Evolutionary conservation across 1,139 yeast genomes (phyloP).

Genomic region (Diutina pseudorugosa): DNA sequence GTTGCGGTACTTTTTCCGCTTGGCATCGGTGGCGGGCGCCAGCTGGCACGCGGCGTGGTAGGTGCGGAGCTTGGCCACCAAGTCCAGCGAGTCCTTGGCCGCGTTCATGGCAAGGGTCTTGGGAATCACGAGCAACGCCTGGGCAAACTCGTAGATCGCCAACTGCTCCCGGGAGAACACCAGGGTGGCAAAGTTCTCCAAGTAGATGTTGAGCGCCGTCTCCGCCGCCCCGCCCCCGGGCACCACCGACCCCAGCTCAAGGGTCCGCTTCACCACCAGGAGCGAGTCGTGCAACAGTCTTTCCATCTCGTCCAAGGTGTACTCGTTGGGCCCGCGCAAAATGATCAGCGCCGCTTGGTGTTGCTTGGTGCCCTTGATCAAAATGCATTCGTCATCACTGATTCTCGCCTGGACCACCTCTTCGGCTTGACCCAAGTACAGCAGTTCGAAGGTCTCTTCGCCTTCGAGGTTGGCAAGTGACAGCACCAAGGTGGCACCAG

Average conservation of each 20-base stretch:
- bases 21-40: constrained; percentile 68
- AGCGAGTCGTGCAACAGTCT: constrained; percentile 91
- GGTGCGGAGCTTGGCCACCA: constrained; percentile 89
- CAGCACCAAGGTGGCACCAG: constrained; percentile 87
- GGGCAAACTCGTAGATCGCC: constrained; percentile 96
- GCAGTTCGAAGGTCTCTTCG: constrained; percentile 87
- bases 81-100: constrained; percentile 91
- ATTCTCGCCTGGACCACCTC: constrained; percentile 86
- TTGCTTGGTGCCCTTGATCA: constrained; percentile 87
- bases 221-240: constrained; percentile 99
- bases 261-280: constrained; percentile 89
- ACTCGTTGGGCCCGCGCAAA: constrained; percentile 93
- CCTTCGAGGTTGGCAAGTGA: constrained; percentile 93
- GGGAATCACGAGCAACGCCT: constrained; percentile 82
- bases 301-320: constrained; percentile 96
- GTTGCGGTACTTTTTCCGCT: constrained; percentile 76
- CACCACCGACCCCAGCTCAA: constrained; percentile 88
- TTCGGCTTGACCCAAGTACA: constrained; percentile 82
- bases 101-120: constrained; percentile 96
- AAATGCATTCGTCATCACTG: constrained; percentile 94
- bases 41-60: constrained; percentile 93
- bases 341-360: constrained; percentile 89
- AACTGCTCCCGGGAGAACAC: constrained; percentile 96
- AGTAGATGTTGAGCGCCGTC: constrained; percentile 84
- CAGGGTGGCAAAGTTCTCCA: constrained; percentile 95